phyloP scores from a whole-genome alignment of 768 basidiomycete species.

The Hygrophorus russula region DNA sequence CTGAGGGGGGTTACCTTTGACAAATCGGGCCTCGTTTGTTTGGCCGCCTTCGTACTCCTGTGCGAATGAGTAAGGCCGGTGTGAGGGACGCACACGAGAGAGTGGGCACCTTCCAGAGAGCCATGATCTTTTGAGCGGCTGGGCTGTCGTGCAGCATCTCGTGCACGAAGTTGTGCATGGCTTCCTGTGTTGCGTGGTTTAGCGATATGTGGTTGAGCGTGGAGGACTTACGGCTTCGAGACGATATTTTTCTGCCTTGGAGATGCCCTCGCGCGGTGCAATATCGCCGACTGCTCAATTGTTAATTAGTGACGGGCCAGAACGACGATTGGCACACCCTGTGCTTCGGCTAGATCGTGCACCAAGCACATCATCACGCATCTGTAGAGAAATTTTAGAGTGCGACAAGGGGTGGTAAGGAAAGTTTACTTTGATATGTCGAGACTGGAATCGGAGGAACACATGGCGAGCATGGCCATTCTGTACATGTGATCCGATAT shows the following conservation, averaged over 20 bases:
- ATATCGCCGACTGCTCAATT: conserved; percentile 77
- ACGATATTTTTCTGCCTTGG: conserved; percentile 67
- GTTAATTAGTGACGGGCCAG: background rate
- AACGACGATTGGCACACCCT: conserved; percentile 34
- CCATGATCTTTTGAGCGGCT: conserved; percentile 54
- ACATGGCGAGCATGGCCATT: conserved; percentile 92
- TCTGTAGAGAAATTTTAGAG: conserved; percentile 22
- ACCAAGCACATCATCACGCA: conserved; percentile 86
- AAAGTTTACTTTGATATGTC: conserved; percentile 58
- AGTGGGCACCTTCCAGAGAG: conserved; percentile 52
- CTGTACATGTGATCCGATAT: conserved; percentile 97
- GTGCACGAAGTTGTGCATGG: conserved; percentile 82
- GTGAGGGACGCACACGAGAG: background rate
- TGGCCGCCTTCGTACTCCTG: conserved; percentile 78
- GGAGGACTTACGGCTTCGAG: conserved; percentile 50
- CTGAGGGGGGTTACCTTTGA: conserved; percentile 49
- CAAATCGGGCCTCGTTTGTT: conserved; percentile 71
- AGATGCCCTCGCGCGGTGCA: conserved; percentile 77
- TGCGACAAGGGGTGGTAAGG: background rate
- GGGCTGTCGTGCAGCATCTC: conserved; percentile 79
- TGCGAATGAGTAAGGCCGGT: background rate
- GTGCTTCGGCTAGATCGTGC: conserved; percentile 94
- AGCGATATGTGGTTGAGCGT: background rate
- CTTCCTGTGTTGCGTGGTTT: conserved; percentile 37
- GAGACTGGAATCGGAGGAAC: conserved; percentile 60